A percentile compares a stretch with the other conserved stretches of the same genome.
Conservation (phyloP, 139 green algal genomes). For the Chlorella sp. region DNA sequence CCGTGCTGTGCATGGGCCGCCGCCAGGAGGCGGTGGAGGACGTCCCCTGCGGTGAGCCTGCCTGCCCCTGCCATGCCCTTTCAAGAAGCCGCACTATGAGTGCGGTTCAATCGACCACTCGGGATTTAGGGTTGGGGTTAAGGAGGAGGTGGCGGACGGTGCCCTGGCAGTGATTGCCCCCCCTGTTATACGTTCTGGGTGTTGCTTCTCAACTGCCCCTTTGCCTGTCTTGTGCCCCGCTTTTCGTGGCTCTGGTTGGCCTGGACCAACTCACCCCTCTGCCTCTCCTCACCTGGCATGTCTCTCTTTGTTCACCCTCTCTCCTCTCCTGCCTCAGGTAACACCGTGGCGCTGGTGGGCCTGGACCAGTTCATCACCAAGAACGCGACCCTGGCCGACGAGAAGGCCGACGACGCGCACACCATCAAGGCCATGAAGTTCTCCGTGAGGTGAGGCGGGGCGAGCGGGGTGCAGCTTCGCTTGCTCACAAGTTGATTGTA, state of each 20-base stretch:
- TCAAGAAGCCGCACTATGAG: too few species aligned
- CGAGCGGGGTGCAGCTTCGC: too few species aligned
- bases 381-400: slow-evolving; percentile 95
- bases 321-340: slow-evolving; percentile 51
- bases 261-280: background rate
- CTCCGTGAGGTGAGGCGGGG: slow-evolving; percentile 76
- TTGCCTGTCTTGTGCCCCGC: background rate
- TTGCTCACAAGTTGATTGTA: too few species aligned
- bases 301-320: background rate
- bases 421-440: slow-evolving; percentile 99
- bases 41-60: slow-evolving; percentile 88
- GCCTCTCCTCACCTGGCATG: background rate
- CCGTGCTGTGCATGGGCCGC: slow-evolving; percentile 99
- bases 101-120: too few species aligned
- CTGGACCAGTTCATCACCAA: slow-evolving; percentile 99
- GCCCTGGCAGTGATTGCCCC: too few species aligned
- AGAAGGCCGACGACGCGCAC: slow-evolving; percentile 90
- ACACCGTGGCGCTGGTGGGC: slow-evolving; percentile 98
- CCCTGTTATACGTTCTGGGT: too few species aligned
- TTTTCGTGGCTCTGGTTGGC: background rate
- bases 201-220: background rate
- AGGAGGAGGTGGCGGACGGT: too few species aligned
- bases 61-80: too few species aligned
- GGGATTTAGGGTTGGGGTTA: too few species aligned
- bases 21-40: slow-evolving; percentile 98